A percentile compares a stretch with the other conserved stretches of the same genome.
Evolutionary conservation across 2,329 filamentous ascomycete genomes (phyloP).

Genomic region (Arthrobotrys conoides): DNA sequence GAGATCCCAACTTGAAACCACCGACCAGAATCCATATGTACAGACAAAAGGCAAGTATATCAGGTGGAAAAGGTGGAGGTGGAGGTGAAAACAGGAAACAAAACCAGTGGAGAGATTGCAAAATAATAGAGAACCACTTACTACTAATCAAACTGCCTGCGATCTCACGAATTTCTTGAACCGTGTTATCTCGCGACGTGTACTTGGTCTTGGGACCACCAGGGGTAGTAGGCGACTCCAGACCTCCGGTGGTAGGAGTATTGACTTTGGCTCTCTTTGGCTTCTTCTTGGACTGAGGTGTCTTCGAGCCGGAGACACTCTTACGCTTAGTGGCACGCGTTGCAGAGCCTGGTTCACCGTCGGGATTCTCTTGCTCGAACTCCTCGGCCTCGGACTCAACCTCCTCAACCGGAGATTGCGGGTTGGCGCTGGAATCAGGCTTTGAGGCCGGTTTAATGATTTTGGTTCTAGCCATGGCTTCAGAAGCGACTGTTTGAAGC

Average conservation of each 20-base stretch:
- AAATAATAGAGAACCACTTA: constrained; percentile 19
- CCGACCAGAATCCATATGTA: background rate
- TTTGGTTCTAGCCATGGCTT: constrained; percentile 56
- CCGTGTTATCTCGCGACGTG: constrained; percentile 59
- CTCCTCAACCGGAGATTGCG: constrained; percentile 56
- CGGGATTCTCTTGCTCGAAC: constrained; percentile 40
- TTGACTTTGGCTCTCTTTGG: constrained; percentile 54
- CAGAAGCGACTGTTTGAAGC: constrained; percentile 5
- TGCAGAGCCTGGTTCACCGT: constrained; percentile 36
- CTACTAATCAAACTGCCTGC: constrained; percentile 56
- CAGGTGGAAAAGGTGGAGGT: background rate
- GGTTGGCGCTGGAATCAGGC: constrained; percentile 38
- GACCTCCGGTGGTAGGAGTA: constrained; percentile 49
- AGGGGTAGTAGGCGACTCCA: constrained; percentile 46
- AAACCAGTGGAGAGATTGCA: background rate
- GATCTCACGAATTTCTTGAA: constrained; percentile 57
- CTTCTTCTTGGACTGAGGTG: constrained; percentile 59
- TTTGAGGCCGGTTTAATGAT: constrained; percentile 57
- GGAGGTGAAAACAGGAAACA: background rate
- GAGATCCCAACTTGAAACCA: constrained; percentile 15
- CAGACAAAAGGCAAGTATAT: background rate
- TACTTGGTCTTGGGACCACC: constrained; percentile 53
- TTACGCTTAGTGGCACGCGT: constrained; percentile 59
- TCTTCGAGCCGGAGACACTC: constrained; percentile 55
- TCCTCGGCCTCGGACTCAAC: constrained; percentile 52